Evolutionary conservation across 2,329 filamentous ascomycete genomes (phyloP).

Genomic region (Ceratocystiopsis minuta): DNA sequence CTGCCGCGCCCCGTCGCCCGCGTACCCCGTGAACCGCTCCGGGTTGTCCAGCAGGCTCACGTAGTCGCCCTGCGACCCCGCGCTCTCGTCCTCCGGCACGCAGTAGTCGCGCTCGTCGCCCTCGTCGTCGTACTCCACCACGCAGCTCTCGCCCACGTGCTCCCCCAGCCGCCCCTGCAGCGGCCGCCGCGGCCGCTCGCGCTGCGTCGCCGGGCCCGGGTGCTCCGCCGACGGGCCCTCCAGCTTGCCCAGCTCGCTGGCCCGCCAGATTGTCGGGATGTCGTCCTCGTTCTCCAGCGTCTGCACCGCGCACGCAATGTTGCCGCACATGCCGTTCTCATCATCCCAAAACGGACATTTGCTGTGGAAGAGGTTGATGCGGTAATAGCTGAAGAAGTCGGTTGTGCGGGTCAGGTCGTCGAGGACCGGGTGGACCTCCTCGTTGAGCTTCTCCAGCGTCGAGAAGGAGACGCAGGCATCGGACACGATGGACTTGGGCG

Average conservation of each 20-base stretch:
- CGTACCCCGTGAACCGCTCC: conserved; percentile 88
- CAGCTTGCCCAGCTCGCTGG: conserved; percentile 79
- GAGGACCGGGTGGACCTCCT: conserved; percentile 55
- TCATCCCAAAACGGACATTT: conserved; percentile 94
- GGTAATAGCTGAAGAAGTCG: conserved; percentile 97
- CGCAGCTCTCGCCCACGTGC: conserved; percentile 81
- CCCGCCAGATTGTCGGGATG: conserved; percentile 79
- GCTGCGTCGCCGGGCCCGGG: conserved; percentile 57
- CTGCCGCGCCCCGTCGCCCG: conserved; percentile 65
- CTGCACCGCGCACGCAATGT: conserved; percentile 89
- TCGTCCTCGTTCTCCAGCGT: conserved; percentile 92
- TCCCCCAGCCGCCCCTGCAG: conserved; percentile 71
- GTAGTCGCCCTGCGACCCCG: conserved; percentile 78
- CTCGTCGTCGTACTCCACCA: conserved; percentile 81
- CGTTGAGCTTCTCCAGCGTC: conserved; percentile 72
- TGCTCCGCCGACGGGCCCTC: conserved; percentile 84
- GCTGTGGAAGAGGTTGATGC: conserved; percentile 86
- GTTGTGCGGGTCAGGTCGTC: conserved; percentile 69
- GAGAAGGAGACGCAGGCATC: conserved; percentile 91
- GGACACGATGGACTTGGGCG: conserved; percentile 72
- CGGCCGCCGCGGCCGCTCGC: conserved; percentile 52
- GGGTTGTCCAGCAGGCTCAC: conserved; percentile 87
- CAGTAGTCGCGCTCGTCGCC: conserved; percentile 96
- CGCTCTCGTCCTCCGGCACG: conserved; percentile 83
- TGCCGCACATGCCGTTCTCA: conserved; percentile 83